Evolutionary conservation across 768 basidiomycete species (phyloP).

Genomic region (Candolleomyces aberdarensis): DNA sequence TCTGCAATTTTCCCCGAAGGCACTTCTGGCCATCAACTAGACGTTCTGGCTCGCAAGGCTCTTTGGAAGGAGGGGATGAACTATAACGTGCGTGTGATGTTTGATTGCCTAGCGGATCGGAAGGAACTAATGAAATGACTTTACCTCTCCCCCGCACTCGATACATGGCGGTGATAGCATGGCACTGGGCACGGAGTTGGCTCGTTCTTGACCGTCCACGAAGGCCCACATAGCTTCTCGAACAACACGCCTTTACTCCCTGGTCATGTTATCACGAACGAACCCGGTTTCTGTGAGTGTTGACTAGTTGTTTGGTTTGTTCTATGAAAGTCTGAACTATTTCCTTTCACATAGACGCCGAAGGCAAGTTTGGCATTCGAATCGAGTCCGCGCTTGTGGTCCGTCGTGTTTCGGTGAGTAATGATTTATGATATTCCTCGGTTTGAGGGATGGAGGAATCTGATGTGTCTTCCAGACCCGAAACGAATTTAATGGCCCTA

Average conservation of each 20-base stretch:
- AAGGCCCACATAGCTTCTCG: conserved; percentile 79
- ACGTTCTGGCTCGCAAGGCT: conserved; percentile 86
- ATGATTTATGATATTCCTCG: conserved; percentile 8
- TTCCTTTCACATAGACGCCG: conserved; percentile 47
- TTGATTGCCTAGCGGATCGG: conserved; percentile 5
- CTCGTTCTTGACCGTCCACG: conserved; percentile 81
- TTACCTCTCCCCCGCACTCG: neutral
- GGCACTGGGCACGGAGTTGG: conserved; percentile 93
- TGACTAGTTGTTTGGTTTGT: neutral
- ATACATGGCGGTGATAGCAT: conserved; percentile 53
- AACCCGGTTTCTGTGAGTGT: conserved; percentile 86
- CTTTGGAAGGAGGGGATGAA: conserved; percentile 86
- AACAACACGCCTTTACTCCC: conserved; percentile 64
- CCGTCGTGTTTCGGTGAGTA: conserved; percentile 52
- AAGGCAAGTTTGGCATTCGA: conserved; percentile 84
- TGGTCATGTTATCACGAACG: conserved; percentile 93
- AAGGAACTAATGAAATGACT: conserved; percentile 6
- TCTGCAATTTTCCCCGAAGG: conserved; percentile 88
- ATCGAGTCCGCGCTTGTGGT: conserved; percentile 87
- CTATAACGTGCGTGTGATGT: conserved; percentile 53
- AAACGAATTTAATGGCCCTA: conserved; percentile 64
- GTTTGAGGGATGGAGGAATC: conserved; percentile 6
- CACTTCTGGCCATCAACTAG: conserved; percentile 77
- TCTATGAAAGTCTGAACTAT: neutral
- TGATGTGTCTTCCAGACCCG: conserved; percentile 48